Base-by-base conservation (phyloP, 2,329 filamentous ascomycete species). In the Colletotrichum phormii region DNA sequence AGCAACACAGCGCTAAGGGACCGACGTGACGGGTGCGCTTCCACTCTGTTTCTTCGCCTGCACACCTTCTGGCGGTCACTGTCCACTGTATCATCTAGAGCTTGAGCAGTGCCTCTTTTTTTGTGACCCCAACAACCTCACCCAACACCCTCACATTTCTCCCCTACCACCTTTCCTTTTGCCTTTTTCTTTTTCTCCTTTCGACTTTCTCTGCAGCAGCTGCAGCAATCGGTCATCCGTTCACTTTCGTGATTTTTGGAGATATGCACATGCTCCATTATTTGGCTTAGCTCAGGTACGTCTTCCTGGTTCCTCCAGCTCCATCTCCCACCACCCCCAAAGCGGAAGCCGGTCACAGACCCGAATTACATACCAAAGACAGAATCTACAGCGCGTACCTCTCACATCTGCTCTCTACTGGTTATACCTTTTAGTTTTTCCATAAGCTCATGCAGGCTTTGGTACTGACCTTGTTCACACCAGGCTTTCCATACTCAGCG, bases 251-350 rank as follows among this genome's bases (percentile, higher is more conserved):
- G 61, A 22, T 57, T 24, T 11, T 62, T 62, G 69, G 64, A 68
- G 69, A 71, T 11, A 63, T 71, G 68, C 64, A 35, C 35, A 26
- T 64, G 65, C 69, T 63, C 58, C 29, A 57, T 51, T 63, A 31
- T 42, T 31, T 46, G 54, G 54, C 54, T 72, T 72, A 72, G 70
- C 66, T 59, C 26, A 51, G 59, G 70, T 72, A 70, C 66, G 46
- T 64, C 42, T 26, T 24, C 29, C 33, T n/a, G n/a, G 8, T 5
- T 35, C 46, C n/a, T n/a, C 11, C 42, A 37, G 51, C 42, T 46
- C 26, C 15, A 49, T 22, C 57, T 58, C 22, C 49, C 59, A 33
- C 64, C 54, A 68, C 31, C 8, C 57, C 37, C 13, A 37, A 55
- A 55, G 42, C 54, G 46, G 55, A 61, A 60, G 54, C 70, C n/a